Conservation (phyloP, 2,329 filamentous ascomycete genomes). For the Phyllosticta citrichinensis region DNA sequence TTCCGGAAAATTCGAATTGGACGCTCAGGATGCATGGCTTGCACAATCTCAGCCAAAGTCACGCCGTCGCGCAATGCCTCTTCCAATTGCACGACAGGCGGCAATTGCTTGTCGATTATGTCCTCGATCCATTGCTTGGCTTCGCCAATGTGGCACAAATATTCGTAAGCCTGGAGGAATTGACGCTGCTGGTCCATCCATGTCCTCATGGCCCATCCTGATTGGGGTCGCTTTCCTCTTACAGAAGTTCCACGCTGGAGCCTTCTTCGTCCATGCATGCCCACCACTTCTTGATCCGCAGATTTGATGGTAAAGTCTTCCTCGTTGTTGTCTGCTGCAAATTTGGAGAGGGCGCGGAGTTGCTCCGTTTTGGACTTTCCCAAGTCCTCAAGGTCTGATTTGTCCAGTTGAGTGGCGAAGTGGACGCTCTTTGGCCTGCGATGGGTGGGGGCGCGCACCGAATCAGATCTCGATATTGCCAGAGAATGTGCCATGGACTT, state of each 20-base stretch:
- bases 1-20: conserved; percentile 76
- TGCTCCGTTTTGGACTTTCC: conserved; percentile 86
- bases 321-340: conserved; percentile 59
- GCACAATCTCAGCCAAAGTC: conserved; percentile 86
- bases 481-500: conserved; percentile 36
- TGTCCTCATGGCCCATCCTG: conserved; percentile 67
- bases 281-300: conserved; percentile 74
- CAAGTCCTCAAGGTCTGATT: conserved; percentile 62
- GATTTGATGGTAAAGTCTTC: conserved; percentile 75
- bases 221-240: conserved; percentile 42
- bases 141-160: conserved; percentile 96
- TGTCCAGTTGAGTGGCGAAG: conserved; percentile 22
- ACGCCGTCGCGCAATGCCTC: conserved; percentile 88
- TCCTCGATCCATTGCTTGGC: conserved; percentile 99
- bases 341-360: conserved; percentile 71
- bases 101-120: conserved; percentile 73
- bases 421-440: conserved; percentile 18
- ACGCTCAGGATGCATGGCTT: conserved; percentile 70
- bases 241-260: conserved; percentile 60
- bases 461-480: conserved; percentile 29
- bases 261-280: conserved; percentile 71
- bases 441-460: conserved; percentile 26
- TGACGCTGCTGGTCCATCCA: conserved; percentile 99
- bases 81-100: conserved; percentile 86
- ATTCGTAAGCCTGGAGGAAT: conserved; percentile 94